Base-by-base conservation (phyloP, 2,329 filamentous ascomycete species). In the Phaeosphaeriaceae sp. region DNA sequence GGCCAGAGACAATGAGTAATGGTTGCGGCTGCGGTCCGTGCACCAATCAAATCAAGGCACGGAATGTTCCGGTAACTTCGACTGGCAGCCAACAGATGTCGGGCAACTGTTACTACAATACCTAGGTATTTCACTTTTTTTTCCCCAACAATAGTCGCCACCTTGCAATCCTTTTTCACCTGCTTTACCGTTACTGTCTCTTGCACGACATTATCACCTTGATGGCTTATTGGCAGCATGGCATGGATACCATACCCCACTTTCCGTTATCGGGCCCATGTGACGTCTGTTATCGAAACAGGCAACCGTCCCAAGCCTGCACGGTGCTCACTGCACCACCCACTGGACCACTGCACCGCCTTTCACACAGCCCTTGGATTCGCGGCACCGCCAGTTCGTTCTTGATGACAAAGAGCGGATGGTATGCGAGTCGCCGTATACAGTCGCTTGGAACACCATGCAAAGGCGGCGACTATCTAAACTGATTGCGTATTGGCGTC, bases 21-120 rank as follows among this genome's bases (percentile, higher is more conserved):
- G 32, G 17, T 34, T 34, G 32, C 32, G 32, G 6, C n/a, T 3
- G 52, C 42, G 52, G 58, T 60, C 60, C 68, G 62, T 66, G 67
- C 32, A 17, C 68, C 66, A 67, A 64, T 58, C 59, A 59, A 59
- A 61, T 48, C 46, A 50, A 49, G 55, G 66, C 52, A 61, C n/a
- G 54, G 68, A 71, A 70, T 48, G 52, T 73, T 72, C 70, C 61
- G 66, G 67, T 59, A 60, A 46, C 48, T 69, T 68, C 66, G 52
- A 54, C 29, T 3, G 29, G 29, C n/a, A n/a, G n/a, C n/a, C n/a
- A n/a, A n/a, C 11, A 6, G 23, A 26, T 11, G 23, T 2, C 23
- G 4, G 21, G 23, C 23, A 34, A 17, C 32, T 7, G 13, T 11
- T 34, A 16, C 32, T 34, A 15, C 17, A 8, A 15, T n/a, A 8